These are phyloP conservation scores for Neurospora intermedia DNA, from an alignment of 495 filamentous ascomycete genomes.

Conservation along the genomic window DNA sequence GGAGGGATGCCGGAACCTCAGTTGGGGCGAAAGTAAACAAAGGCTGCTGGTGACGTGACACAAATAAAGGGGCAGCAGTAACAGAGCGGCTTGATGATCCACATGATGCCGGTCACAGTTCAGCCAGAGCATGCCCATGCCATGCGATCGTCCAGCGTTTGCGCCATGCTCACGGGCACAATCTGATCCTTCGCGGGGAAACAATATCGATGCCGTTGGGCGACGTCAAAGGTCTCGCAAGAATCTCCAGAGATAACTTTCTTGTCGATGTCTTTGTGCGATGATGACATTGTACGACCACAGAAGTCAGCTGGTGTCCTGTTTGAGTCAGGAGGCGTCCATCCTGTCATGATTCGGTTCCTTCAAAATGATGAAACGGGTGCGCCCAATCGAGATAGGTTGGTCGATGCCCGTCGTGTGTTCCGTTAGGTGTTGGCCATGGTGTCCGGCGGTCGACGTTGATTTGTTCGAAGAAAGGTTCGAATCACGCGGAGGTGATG, in stretches of 20 bases:
- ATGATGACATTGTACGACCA: not conserved
- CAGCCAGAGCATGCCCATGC: no score
- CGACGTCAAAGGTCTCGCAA: not conserved
- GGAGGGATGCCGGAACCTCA: conserved; percentile 7
- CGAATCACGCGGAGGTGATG: not conserved
- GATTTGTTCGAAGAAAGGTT: not conserved
- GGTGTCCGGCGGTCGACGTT: not conserved
- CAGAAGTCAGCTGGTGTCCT: not conserved
- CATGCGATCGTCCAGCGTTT: not conserved
- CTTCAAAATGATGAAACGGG: not conserved
- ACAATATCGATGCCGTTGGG: not conserved
- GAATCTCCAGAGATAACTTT: not conserved
- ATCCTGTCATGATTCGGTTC: not conserved
- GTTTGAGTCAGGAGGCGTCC: not conserved
- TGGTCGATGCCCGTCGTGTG: not conserved
- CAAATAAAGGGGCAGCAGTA: not conserved
- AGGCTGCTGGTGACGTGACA: not conserved
- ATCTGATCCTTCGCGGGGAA: not conserved
- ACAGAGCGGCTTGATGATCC: not conserved
- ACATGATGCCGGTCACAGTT: no score
- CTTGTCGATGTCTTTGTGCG: not conserved
- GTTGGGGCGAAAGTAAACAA: conserved; percentile 8
- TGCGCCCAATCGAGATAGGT: not conserved
- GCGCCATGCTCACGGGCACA: not conserved
- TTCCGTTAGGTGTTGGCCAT: not conserved